Base-by-base conservation (phyloP, 306 rosid species). In the Vachellia pachyceras region DNA sequence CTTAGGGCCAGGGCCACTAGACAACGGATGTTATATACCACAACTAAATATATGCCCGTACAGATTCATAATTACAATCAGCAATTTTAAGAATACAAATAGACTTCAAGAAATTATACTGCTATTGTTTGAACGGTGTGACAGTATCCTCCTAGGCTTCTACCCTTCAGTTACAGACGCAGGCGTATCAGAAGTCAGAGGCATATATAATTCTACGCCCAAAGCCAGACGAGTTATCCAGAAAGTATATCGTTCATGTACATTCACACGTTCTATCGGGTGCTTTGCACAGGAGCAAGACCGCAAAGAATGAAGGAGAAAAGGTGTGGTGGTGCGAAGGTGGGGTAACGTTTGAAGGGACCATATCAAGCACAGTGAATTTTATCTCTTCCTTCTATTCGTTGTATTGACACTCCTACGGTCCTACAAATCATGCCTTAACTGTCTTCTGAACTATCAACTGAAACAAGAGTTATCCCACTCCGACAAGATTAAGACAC, bases 361-460 rank as follows among this genome's bases (percentile, higher is more conserved):
- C 22, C 10, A 15, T 15, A 23, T 23, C 18, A 46, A 7, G 25
- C 70, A 25, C 14, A 41, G 33, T 58, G 23, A 60, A 23, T 58
- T 75, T 41, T 41, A 18, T 23, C 57, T 17, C 18, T 52, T 76
- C 33, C 71, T 40, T 76, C 60, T 58, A 15, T 29, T 76, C 4
- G 23, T 44, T 42, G 45, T 58, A 60, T 76, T 8, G 6, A 10
- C 36, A 25, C 29, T 42, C 54, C 29, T 10, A 72, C 4, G 46
- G 18, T 25, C 10, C 29, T 25, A 49, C 29, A 36, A 50, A 72
- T 22, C 60, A 61, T 25, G 11, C 40, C 10, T 9, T 41, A 9
- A 45, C 25, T 75, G 8, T 35, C 36, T 42, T 37, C 75, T 75
- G 81, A 69, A 22, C 61, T 20, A 74, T 79, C 35, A 63, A 80